Conservation (phyloP, 2,329 filamentous ascomycete species). For the Clonostachys solani region DNA sequence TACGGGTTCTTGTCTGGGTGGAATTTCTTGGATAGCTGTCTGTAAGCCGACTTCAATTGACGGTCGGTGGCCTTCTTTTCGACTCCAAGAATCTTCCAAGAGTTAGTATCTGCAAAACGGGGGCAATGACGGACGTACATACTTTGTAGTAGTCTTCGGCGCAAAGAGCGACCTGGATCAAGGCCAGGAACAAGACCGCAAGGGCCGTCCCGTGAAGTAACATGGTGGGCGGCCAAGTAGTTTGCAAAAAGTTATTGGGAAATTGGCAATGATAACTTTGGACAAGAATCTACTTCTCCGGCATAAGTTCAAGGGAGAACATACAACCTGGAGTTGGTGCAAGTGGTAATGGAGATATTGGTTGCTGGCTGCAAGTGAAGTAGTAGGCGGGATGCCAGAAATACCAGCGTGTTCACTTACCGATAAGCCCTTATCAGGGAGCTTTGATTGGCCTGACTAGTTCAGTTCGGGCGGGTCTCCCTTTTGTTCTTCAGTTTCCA, state of each 20-base stretch:
- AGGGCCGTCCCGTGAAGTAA: slow-evolving; percentile 41
- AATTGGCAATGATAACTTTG: no score
- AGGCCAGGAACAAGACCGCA: slow-evolving; percentile 44
- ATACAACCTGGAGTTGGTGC: no score
- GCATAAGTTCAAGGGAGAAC: no score
- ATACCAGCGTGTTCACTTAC: no score
- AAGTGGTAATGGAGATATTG: no score
- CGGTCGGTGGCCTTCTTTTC: slow-evolving; percentile 75
- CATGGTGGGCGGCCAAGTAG: slow-evolving; percentile 31
- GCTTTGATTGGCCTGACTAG: no score
- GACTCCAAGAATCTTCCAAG: slow-evolving; percentile 68
- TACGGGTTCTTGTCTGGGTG: slow-evolving; percentile 99
- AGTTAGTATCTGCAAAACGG: not conserved
- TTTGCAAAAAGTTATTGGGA: not conserved
- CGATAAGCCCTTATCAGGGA: no score
- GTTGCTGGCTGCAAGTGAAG: no score
- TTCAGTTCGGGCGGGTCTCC: no score
- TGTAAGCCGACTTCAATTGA: slow-evolving; percentile 92
- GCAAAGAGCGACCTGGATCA: slow-evolving; percentile 51
- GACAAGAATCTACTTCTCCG: no score
- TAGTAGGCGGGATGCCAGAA: no score
- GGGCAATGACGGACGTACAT: slow-evolving; percentile 6
- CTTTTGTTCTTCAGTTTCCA: no score
- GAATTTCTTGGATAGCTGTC: slow-evolving; percentile 87
- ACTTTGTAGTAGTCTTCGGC: slow-evolving; percentile 79